Base-by-base conservation (phyloP, 306 rosid genomes). In the Ceratonia siliqua region DNA sequence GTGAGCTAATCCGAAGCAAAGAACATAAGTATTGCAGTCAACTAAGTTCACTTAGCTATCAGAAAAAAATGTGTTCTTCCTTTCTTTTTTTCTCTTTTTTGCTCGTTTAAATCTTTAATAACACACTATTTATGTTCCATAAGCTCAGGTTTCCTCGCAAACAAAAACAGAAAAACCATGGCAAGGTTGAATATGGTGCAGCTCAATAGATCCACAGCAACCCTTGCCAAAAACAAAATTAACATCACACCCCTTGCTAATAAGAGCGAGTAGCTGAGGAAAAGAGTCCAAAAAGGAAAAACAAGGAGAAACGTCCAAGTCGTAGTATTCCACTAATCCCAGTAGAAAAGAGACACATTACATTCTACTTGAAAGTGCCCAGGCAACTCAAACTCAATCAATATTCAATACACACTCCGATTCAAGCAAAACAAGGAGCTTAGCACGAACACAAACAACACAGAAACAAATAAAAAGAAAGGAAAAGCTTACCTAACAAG, bases 401-500 rank as follows among this genome's bases (percentile, higher is more conserved):
- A 62, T 21, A 62, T 0, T 6, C 17, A 20, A 28, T 28, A 28
- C 2, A 54, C 5, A 52, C 68, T 38, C 74, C 30, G 71, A 50
- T 74, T 68, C 72, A 5, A 43, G 61, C 14, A 45, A 21, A 62
- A 25, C 28, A 45, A 52, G 73, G 62, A 43, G 25, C 53, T 36
- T 20, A 17, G 54, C 21, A 73, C n/a, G n/a, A n/a, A n/a, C n/a
- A n/a, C n/a, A n/a, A n/a, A n/a, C n/a, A n/a, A n/a, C n/a, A n/a
- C n/a, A n/a, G n/a, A n/a, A n/a, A n/a, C n/a, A n/a, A n/a, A n/a
- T n/a, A n/a, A n/a, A n/a, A n/a, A n/a, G n/a, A n/a, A 33, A 68
- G 70, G 41, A 18, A 68, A 65, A 27, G 43, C 70, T 74, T 63
- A 89, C 91, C 92, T 70, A 65, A 63, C 32, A 63, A 77, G 78